Base-by-base conservation (phyloP, 495 filamentous ascomycete species). In the Talaromyces liani region DNA sequence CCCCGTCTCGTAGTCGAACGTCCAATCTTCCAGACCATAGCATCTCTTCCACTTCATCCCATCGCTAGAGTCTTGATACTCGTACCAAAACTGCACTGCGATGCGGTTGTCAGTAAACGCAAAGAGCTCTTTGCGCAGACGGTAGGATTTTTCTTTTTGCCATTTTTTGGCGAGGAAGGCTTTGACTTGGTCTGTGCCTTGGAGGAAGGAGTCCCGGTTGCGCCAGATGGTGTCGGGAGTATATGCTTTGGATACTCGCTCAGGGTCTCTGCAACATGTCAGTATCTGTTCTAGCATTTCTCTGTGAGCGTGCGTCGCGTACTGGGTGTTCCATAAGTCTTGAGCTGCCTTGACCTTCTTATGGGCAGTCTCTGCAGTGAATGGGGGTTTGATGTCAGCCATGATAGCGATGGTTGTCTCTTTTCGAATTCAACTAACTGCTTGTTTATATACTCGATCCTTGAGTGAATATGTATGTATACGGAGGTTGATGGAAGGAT, bases 1-100 rank as follows among this genome's bases (percentile, higher is more conserved):
- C 0, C 92, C 92, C 39, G 90, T 70, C 59, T 76, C 72, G 12
- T 71, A 65, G 61, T 86, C 88, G 76, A 92, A 96, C 0, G 92
- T 96, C 93, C 91, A 96, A 70, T 96, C 90, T 76, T 96, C 91
- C 25, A 96, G 80, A 0, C 93, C 92, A 72, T 95, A 96, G 51
- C 90, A 93, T 18, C 92, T 82, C 83, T 90, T 95, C 92, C 91
- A 97, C 68, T 90, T 87, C 69, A 84, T 78, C 6, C 68, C 73
- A 64, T 91, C 88, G 1, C 81, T 64, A 6, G 72, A 74, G 68
- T 96, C 91, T 61, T 86, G 83, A 75, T 85, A 96, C 73, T 96
- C 92, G 65, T 96, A 96, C 91, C 91, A 96, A 73, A 96, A 96
- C 74, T 95, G 89, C 47, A 94, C 91, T 1, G 90, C 91, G 67